These are phyloP conservation scores for Corrigiola litoralis DNA, from an alignment of 179 eudicot genomes.

Conservation along the genomic window DNA sequence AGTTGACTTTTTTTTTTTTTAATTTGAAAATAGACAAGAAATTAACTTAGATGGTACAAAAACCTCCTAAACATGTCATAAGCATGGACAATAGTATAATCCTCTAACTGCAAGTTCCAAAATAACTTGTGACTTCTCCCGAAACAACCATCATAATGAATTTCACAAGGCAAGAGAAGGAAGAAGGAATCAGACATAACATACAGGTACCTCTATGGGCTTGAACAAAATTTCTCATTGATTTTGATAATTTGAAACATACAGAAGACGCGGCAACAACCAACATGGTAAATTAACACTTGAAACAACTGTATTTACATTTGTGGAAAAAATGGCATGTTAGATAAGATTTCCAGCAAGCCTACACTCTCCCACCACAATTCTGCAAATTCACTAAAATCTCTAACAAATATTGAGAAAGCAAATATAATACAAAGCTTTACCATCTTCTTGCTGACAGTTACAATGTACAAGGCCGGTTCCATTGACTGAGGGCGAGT, in stretches of 20 bases:
- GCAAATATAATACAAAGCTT: neutral
- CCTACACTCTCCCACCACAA: neutral
- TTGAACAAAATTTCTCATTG: too few relatives aligned
- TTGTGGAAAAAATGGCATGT: neutral
- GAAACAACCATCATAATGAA: too few relatives aligned
- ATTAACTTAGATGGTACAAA: too few relatives aligned
- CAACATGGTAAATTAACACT: slow-evolving; percentile 1
- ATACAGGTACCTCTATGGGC: too few relatives aligned
- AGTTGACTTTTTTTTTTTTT: too few relatives aligned
- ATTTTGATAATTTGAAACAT: neutral
- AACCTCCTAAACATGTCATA: too few relatives aligned
- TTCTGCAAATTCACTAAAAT: neutral
- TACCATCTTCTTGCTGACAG: slow-evolving; percentile 9
- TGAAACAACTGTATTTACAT: slow-evolving; percentile 10
- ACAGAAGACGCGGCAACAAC: neutral
- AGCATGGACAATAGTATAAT: too few relatives aligned
- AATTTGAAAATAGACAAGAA: too few relatives aligned
- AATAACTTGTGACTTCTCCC: too few relatives aligned
- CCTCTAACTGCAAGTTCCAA: neutral
- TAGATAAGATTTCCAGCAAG: neutral
- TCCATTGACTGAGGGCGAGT: neutral
- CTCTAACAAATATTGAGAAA: neutral
- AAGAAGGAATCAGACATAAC: too few relatives aligned
- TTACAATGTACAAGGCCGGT: slow-evolving; percentile 19
- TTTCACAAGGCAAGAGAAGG: too few relatives aligned